phyloP scores from a whole-genome alignment of 768 basidiomycete genomes.

The Trametes coccinea region DNA sequence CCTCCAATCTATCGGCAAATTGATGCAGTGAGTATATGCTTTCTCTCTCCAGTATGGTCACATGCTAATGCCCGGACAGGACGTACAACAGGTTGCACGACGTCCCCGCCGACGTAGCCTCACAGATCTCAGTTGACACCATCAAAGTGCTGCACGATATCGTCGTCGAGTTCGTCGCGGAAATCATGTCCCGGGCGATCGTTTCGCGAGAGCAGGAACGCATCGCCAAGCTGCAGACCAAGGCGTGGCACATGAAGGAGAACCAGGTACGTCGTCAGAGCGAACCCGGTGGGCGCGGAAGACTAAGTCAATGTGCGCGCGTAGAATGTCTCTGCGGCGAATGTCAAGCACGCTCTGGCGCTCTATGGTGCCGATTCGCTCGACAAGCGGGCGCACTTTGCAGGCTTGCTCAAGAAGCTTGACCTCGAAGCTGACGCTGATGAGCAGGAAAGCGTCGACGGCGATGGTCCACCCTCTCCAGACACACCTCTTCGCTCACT shows the following conservation, averaged over 20 bases:
- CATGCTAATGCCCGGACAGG: constrained; percentile 27
- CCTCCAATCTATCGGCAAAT: constrained; percentile 37
- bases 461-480: not conserved
- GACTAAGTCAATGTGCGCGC: not conserved
- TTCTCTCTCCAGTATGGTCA: too few relatives aligned
- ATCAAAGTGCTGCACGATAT: constrained; percentile 48
- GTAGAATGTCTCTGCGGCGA: constrained; percentile 43
- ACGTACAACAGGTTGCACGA: constrained; percentile 34
- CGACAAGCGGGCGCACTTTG: constrained; percentile 45
- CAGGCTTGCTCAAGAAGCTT: constrained; percentile 31
- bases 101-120: constrained; percentile 27
- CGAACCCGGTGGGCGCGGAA: too few relatives aligned
- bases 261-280: constrained; percentile 41
- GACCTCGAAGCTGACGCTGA: constrained; percentile 18
- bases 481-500: not conserved
- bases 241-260: constrained; percentile 53
- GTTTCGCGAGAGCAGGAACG: constrained; percentile 60
- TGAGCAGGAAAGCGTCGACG: constrained; percentile 14
- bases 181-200: constrained; percentile 52
- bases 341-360: constrained; percentile 51
- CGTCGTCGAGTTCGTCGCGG: constrained; percentile 51
- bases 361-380: constrained; percentile 43
- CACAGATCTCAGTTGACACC: constrained; percentile 48
- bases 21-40: constrained; percentile 50
- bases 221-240: constrained; percentile 56